Base-by-base conservation (phyloP, 192 early-diverging fungal species). In the Linnemannia hyalina region DNA sequence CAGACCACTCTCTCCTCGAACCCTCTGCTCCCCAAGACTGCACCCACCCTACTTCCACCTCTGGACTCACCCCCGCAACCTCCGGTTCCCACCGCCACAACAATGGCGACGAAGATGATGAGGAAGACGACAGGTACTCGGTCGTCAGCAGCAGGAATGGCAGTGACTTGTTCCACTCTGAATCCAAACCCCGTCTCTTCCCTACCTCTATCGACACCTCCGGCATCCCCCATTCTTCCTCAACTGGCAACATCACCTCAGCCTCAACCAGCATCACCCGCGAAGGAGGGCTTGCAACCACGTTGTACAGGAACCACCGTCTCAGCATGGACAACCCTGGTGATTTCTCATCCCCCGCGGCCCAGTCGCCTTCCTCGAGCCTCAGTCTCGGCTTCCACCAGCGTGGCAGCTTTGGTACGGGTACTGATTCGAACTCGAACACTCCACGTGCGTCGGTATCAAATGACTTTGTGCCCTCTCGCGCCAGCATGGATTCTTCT, bases 141-240 rank as follows among this genome's bases (percentile, higher is more conserved):
- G 70, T 42, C n/a, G 54, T 76, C 4, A 82, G 75, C 11, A 10
- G 32, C 36, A 47, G 81, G 32, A 76, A 77, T 1, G 81, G 81
- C 13, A 73, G 81, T 35, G 26, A 76, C 18, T 70, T 82, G n/a
- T 77, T 82, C 47, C 41, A 76, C 42, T 36, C 52, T 54, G 22
- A 75, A 1, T 49, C 22, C 36, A 65, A 60, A 22, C 40, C 41
- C 22, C 20, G 29, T 13, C 41, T 22, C 26, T 36, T 40, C 15
- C 42, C n/a, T 15, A 36, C 68, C 29, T 55, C 47, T 13, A 46
- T 77, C 23, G 76, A 71, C 60, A 52, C n/a, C 35, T 46, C 71
- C 10, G 18, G 18, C 55, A 35, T 3, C 22, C 26, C 16, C 41
- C 26, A 18, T 52, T 52, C 49, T 18, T 52, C 49, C 15, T 52